Evolutionary conservation across 768 basidiomycete genomes (phyloP).

Genomic region (Lactarius hatsudake): DNA sequence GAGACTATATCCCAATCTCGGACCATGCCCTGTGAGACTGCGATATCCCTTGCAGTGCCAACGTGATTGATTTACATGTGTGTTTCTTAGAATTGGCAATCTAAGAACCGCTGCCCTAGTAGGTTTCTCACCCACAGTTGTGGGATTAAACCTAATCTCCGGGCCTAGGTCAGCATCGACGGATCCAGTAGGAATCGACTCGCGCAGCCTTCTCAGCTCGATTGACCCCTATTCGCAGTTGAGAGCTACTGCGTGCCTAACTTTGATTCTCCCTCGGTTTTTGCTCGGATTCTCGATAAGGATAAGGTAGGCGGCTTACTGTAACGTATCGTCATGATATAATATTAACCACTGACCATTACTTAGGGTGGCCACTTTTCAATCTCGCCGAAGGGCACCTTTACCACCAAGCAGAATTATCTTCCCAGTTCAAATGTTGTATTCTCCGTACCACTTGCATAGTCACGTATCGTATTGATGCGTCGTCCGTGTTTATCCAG

Average conservation of each 20-base stretch:
- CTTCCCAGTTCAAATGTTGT: slow-evolving; percentile 75
- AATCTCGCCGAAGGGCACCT: slow-evolving; percentile 68
- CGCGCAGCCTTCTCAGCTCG: not conserved
- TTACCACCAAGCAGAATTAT: slow-evolving; percentile 79
- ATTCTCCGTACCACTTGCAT: not conserved
- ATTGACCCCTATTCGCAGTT: slow-evolving; percentile 43
- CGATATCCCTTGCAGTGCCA: not conserved
- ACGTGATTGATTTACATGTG: not conserved
- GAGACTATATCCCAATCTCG: slow-evolving; percentile 71
- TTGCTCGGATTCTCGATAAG: slow-evolving; percentile 86
- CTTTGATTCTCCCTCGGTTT: slow-evolving; percentile 92
- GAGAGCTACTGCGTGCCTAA: slow-evolving; percentile 92
- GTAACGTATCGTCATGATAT: not conserved
- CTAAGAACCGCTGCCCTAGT: slow-evolving; percentile 77
- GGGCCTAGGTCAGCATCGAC: slow-evolving; percentile 62
- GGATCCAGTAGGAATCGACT: slow-evolving; percentile 57
- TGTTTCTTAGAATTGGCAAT: slow-evolving; percentile 68
- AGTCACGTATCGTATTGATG: not conserved
- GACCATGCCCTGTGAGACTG: slow-evolving; percentile 67
- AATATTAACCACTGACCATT: slow-evolving; percentile 17
- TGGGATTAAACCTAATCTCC: slow-evolving; percentile 3
- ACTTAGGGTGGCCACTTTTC: slow-evolving; percentile 85
- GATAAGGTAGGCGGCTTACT: slow-evolving; percentile 47
- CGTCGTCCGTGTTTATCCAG: slow-evolving; percentile 37
- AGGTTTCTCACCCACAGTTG: slow-evolving; percentile 26